Base-by-base conservation (phyloP, 1,139 yeast species). In the Zygoascus hellenicus region DNA sequence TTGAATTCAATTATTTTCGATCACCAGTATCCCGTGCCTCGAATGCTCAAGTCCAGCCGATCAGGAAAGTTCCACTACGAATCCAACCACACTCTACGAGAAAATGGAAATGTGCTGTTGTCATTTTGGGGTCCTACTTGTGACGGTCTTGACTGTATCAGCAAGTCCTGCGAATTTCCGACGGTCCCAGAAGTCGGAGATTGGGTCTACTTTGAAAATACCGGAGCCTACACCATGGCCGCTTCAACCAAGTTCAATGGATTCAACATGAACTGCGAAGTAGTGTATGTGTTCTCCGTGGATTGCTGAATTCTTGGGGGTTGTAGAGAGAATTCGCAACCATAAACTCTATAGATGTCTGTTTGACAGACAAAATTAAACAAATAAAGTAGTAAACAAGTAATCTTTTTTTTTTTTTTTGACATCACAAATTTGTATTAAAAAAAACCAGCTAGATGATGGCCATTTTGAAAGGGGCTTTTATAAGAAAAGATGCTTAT, bases 121-220 rank as follows among this genome's bases (percentile, higher is more conserved):
- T 61, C 96, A 16, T 76, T 92, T 51, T 92, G 97, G 97, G 98
- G 98, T 7, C 98, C 97, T 43, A 92, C 97, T 17, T 92, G 98
- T 69, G 98, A 92, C 67, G 97, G 97, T 3, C 74, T 92, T 55
- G 98, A 92, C 66, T 85, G 96, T 65, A 80, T 92, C 50, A 67
- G 85, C 26, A 66, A 73, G 45, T 72, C 70, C 37, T 69, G 78
- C 50, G 58, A 58, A 43, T 71, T 90, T 61, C 72, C 80, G 14
- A 74, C 75, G 46, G 78, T 81, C 43, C 80, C 89, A 44, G 71
- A 73, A 37, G 83, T 84, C 43, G 97, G 97, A 13, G 97, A 92
- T 65, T 92, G 97, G 97, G 67, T 92, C 51, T 87, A 82, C 67
- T 90, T 92, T 67, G 75, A 82, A 41, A 75, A 81, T 54, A 69